Evolutionary conservation across 2,329 filamentous ascomycete genomes (phyloP).

Genomic region (Xylariaceae sp.): DNA sequence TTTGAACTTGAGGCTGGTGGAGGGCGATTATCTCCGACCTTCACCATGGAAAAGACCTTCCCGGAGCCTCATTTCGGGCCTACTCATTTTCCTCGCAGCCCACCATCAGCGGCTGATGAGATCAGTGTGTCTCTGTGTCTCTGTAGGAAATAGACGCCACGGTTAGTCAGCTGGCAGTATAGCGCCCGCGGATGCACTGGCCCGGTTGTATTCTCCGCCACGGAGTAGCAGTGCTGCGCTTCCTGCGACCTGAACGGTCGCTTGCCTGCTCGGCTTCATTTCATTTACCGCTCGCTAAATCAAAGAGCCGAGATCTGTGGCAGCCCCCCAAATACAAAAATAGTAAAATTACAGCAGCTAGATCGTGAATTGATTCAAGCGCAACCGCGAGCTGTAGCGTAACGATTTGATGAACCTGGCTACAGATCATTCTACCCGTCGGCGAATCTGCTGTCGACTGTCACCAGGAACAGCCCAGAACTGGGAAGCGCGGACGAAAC

Average conservation of each 20-base stretch:
- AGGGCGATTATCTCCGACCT: too few species aligned
- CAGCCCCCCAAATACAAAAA: not conserved
- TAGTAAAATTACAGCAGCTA: not conserved
- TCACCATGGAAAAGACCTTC: too few species aligned
- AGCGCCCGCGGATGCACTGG: constrained; percentile 12
- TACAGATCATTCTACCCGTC: too few species aligned
- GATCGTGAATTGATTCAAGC: constrained; percentile 19
- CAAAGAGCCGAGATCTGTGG: constrained; percentile 7
- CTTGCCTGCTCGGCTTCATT: constrained; percentile 10
- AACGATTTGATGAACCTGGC: constrained; percentile 6
- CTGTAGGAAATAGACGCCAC: constrained; percentile 8
- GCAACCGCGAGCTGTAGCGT: constrained; percentile 17
- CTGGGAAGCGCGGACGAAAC: constrained; percentile 3
- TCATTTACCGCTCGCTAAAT: constrained; percentile 15
- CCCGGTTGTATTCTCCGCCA: constrained; percentile 1
- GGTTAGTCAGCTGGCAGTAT: constrained; percentile 8
- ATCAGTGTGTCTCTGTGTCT: not conserved
- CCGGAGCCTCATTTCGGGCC: not conserved
- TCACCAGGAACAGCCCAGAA: constrained; percentile 8
- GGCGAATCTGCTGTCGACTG: constrained; percentile 1
- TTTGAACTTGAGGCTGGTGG: too few species aligned
- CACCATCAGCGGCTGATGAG: constrained; percentile 7
- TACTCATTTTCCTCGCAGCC: constrained; percentile 7
- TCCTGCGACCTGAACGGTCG: constrained; percentile 3
- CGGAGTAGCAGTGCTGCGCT: constrained; percentile 2